Percentiles rank a stretch among this genome's conserved stretches.
Evolutionary conservation across 1,284 basidiomycete species (phyloP).

Genomic region (Dichomitus squalens): DNA sequence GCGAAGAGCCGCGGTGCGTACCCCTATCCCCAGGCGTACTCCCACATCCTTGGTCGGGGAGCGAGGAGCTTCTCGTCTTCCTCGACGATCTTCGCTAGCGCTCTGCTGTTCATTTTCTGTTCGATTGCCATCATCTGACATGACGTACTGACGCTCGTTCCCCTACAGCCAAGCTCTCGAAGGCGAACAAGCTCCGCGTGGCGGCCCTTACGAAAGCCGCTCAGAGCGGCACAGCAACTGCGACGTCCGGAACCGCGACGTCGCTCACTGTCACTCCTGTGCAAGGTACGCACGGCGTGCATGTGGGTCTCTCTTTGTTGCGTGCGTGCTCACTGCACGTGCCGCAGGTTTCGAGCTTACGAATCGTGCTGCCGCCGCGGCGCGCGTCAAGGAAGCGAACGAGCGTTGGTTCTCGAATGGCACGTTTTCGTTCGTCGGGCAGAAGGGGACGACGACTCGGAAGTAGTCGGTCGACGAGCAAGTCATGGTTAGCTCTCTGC

Average conservation of each 20-base stretch:
- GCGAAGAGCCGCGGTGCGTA: constrained; percentile 82
- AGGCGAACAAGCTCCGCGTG: constrained; percentile 90
- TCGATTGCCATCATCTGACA: background rate
- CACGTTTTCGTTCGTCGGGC: constrained; percentile 79
- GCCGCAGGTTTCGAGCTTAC: constrained; percentile 82
- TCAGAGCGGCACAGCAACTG: constrained; percentile 54
- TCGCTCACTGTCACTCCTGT: constrained; percentile 95
- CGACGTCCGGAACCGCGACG: constrained; percentile 85
- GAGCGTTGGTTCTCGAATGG: constrained; percentile 91
- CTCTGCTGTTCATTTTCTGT: background rate
- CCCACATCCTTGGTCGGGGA: constrained; percentile 1
- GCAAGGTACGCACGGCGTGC: constrained; percentile 68
- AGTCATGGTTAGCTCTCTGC: background rate
- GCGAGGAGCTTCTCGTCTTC: background rate
- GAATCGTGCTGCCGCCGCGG: constrained; percentile 77
- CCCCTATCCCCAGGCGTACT: background rate
- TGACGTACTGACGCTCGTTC: constrained; percentile 4
- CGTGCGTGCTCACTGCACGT: background rate
- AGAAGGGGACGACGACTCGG: constrained; percentile 50
- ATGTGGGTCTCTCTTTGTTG: background rate
- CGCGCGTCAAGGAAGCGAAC: constrained; percentile 89
- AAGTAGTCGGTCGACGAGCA: constrained; percentile 3
- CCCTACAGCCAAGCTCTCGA: constrained; percentile 88
- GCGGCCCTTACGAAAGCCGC: constrained; percentile 79
- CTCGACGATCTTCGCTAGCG: background rate